Evolutionary conservation across 306 rosid genomes (phyloP).

Genomic region (Rosa chinensis): DNA sequence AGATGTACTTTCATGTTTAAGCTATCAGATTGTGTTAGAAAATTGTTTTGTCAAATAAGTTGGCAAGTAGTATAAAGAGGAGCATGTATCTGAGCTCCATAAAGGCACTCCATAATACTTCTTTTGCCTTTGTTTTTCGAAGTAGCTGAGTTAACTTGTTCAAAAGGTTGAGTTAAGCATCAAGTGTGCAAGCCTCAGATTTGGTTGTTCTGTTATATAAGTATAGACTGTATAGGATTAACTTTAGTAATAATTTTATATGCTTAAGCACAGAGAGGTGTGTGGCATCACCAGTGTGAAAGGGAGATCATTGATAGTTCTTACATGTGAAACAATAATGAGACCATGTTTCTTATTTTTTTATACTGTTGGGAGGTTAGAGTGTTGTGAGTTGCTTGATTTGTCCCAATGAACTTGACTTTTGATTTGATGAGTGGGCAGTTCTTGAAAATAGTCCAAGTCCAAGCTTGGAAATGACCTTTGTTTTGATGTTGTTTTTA

Average conservation of each 20-base stretch:
- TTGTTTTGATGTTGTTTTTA: background rate
- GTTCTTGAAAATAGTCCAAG: background rate
- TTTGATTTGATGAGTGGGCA: background rate
- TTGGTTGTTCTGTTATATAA: background rate
- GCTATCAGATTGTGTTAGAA: background rate
- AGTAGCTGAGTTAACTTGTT: background rate
- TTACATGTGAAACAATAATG: background rate
- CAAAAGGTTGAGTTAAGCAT: background rate
- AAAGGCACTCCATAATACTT: background rate
- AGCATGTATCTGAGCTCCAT: background rate
- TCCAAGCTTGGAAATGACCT: background rate
- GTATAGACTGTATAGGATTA: background rate
- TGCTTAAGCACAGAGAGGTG: background rate
- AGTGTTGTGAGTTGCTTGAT: background rate
- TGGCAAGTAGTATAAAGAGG: background rate
- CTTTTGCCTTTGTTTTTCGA: background rate
- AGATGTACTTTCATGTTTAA: background rate
- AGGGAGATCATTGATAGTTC: background rate
- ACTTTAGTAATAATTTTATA: background rate
- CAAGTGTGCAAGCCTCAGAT: background rate
- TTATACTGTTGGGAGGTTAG: background rate
- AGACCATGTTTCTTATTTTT: background rate
- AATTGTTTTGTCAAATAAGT: background rate
- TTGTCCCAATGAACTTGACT: background rate
- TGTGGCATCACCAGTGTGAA: background rate